Conservation (phyloP, 2,329 filamentous ascomycete genomes). For the Apiospora aurea region DNA sequence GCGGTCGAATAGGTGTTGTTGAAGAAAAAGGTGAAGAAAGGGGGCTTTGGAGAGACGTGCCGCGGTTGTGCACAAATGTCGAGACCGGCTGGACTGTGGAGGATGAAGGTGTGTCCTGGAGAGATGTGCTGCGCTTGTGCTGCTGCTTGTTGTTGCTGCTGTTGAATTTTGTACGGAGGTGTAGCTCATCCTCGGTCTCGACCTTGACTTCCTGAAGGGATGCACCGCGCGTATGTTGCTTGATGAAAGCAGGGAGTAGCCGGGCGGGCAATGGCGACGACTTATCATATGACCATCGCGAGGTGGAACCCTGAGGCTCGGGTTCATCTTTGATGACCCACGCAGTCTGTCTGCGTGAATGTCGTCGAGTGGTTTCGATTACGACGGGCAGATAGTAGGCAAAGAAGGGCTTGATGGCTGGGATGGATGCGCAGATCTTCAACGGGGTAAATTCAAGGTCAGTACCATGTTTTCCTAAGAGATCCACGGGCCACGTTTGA, state of each 20-base stretch:
- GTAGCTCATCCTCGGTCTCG: neutral
- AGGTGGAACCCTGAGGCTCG: neutral
- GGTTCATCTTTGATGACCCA: neutral
- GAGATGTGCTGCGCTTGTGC: conserved; percentile 4
- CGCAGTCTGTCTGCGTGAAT: neutral
- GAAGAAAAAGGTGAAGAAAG: too few species aligned
- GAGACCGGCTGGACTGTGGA: neutral
- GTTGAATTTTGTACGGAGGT: neutral
- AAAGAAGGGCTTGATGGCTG: conserved; percentile 54
- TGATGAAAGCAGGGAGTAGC: neutral
- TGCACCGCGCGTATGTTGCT: neutral
- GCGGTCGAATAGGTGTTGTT: neutral
- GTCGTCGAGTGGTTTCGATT: conserved; percentile 30
- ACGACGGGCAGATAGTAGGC: conserved; percentile 28
- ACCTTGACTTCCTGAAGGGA: neutral
- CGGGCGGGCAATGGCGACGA: neutral
- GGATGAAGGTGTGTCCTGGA: neutral
- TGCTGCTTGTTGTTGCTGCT: neutral
- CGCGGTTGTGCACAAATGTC: neutral
- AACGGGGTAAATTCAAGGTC: neutral
- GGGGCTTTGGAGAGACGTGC: neutral
- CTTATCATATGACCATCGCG: conserved; percentile 16
- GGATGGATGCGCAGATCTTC: conserved; percentile 53
- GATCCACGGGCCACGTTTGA: neutral
- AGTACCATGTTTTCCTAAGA: neutral